Evolutionary conservation across 352 stramenopile genomes (phyloP), one percentile per base, ranked within the genome.

Genomic region (Pythium volutum): DNA sequence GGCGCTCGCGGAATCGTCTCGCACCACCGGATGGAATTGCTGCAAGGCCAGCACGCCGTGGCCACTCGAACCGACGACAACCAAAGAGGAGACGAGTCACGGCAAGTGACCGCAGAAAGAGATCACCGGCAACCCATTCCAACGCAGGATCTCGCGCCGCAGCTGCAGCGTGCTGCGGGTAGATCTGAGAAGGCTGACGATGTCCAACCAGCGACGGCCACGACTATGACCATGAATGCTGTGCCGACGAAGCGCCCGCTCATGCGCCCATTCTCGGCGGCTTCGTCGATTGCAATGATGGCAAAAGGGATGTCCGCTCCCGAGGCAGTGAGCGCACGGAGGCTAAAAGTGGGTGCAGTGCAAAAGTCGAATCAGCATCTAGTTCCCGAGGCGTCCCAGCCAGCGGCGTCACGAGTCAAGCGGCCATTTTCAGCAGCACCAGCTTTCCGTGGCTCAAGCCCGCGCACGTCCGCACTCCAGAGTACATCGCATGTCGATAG

Each of bases 371-470:
- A 49, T 25, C 55, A 62, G 23, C 31, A 22, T 55, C 6, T 4
- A 23, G n/a, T 23, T 15, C 20, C 31, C 31, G 31, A 25, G 5
- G 22, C 53, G n/a, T 27, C n/a, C 15, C 4, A 47, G 5, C 4
- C 31, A 4, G 3, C 52, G 1, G 26, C 26, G 12, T 29, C 60
- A 14, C 46, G 54, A 1, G 22, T 26, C 14, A 59, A 60, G 31
- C 48, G 62, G 18, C 62, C 62, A 26, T 64, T 61, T 39, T 69
- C 62, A 8, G 55, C 62, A 1, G 33, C 55, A 11, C n/a, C 62
- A 23, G 55, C 39, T 1, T 31, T 60, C 3, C 34, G 42, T 6
- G 31, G 50, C 11, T 48, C 29, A 2, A 55, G 41, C 23, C 59
- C 23, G n/a, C 59, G 59, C 22, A 36, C 29, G 1, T 14, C 22